Evolutionary conservation across 441 rosid genomes (phyloP).

Genomic region (Eutrema salsugineum): DNA sequence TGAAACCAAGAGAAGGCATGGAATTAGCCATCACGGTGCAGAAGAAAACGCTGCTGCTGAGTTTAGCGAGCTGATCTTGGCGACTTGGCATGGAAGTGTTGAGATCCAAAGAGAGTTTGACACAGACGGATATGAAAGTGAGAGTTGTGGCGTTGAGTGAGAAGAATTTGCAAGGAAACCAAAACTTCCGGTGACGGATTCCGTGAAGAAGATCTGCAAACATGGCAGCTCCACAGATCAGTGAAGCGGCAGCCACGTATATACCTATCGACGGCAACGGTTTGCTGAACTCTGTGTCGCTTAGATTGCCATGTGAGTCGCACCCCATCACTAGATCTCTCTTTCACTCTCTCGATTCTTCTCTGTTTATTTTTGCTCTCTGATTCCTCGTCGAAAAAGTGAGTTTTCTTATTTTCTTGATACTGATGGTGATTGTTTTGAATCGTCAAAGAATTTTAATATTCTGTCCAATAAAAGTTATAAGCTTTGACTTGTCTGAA

Average conservation of each 20-base stretch:
- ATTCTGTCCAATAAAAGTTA: neutral
- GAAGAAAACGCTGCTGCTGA: constrained; percentile 69
- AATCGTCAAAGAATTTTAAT: neutral
- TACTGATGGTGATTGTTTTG: neutral
- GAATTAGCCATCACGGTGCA: constrained; percentile 77
- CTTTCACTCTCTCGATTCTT: neutral
- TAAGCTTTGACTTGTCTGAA: constrained; percentile 11
- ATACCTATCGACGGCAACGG: constrained; percentile 77
- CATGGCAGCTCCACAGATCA: constrained; percentile 61
- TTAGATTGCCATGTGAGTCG: constrained; percentile 52
- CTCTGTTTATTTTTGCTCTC: neutral
- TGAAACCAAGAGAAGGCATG: constrained; percentile 83
- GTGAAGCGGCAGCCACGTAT: constrained; percentile 36
- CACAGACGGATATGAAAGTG: constrained; percentile 57
- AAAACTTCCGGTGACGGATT: constrained; percentile 50
- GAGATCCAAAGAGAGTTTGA: constrained; percentile 80
- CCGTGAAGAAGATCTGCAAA: constrained; percentile 59
- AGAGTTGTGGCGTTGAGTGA: constrained; percentile 78
- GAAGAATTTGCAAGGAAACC: constrained; percentile 74
- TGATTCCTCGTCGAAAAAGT: neutral
- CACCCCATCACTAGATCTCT: constrained; percentile 45
- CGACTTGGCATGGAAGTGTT: constrained; percentile 87
- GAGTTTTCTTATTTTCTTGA: neutral
- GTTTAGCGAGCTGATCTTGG: constrained; percentile 85
- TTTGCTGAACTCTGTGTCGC: constrained; percentile 52